phyloP scores from a whole-genome alignment of 2,329 filamentous ascomycete genomes.

The Aspergillus eucalypticola region DNA sequence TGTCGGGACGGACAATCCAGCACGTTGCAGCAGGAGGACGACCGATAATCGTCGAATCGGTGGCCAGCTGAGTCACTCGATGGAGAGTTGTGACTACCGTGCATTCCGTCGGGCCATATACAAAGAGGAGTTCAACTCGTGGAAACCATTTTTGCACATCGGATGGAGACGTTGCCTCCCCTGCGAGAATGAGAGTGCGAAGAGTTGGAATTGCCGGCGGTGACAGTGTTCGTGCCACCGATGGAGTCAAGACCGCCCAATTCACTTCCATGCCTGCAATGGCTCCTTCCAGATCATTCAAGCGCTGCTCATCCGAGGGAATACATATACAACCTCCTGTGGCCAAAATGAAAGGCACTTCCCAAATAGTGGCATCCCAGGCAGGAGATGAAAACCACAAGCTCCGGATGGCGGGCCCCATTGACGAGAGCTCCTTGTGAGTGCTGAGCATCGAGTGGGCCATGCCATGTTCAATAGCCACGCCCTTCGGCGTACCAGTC shows the following conservation, averaged over 20 bases:
- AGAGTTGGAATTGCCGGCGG: background rate
- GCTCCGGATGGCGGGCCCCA: background rate
- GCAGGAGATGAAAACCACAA: background rate
- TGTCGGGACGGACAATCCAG: background rate
- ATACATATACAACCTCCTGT: background rate
- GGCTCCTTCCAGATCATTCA: background rate
- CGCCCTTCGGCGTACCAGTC: background rate
- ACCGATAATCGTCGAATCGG: background rate
- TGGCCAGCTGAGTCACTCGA: no score
- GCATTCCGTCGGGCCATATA: background rate
- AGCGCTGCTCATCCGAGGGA: background rate
- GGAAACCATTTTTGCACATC: background rate
- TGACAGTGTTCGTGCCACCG: background rate
- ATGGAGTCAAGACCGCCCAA: background rate
- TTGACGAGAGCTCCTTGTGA: background rate
- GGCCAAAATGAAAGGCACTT: background rate
- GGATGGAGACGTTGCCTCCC: background rate
- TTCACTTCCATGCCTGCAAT: background rate
- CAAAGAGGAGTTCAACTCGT: background rate
- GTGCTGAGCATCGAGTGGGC: no score
- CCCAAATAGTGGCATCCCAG: background rate
- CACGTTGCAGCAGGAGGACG: background rate
- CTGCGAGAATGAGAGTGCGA: background rate
- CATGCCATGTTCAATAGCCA: background rate
- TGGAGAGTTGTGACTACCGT: background rate